phyloP scores from a whole-genome alignment of 2,329 filamentous ascomycete species.

The Thermoascus crustaceus region DNA sequence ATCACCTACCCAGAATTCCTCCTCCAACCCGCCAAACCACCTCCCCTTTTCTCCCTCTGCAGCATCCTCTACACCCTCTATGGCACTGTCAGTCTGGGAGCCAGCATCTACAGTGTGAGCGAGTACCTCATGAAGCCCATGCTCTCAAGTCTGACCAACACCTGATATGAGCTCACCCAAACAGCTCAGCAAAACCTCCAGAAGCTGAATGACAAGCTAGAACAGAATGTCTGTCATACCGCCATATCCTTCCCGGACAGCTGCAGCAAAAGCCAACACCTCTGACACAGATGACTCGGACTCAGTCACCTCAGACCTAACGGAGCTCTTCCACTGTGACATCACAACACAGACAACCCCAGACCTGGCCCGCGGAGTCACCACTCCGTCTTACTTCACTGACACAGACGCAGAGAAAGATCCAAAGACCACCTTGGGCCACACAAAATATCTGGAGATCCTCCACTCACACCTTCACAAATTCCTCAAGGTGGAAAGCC shows the following conservation, averaged over 20 bases:
- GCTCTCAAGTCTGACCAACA: slow-evolving; percentile 44
- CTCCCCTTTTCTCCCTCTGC: slow-evolving; percentile 52
- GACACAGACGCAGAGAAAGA: slow-evolving; percentile 11
- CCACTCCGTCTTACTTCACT: slow-evolving; percentile 12
- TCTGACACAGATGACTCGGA: slow-evolving; percentile 29
- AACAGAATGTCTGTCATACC: slow-evolving; percentile 44
- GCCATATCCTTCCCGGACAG: slow-evolving; percentile 13
- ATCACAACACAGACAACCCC: slow-evolving; percentile 55
- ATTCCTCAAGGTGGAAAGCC: slow-evolving; percentile 33
- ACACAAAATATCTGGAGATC: slow-evolving; percentile 41
- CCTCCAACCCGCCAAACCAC: slow-evolving; percentile 49
- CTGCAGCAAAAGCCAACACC: slow-evolving; percentile 18
- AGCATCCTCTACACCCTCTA: slow-evolving; percentile 51
- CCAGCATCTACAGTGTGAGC: slow-evolving; percentile 50
- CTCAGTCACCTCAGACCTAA: slow-evolving; percentile 49
- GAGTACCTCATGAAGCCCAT: slow-evolving; percentile 54
- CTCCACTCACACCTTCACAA: slow-evolving; percentile 46
- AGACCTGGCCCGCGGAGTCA: slow-evolving; percentile 16
- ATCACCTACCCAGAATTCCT: slow-evolving; percentile 62
- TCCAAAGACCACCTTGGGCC: slow-evolving; percentile 22
- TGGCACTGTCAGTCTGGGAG: slow-evolving; percentile 46
- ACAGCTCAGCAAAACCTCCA: slow-evolving; percentile 46
- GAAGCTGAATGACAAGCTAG: slow-evolving; percentile 49
- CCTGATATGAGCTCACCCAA: slow-evolving; percentile 50
- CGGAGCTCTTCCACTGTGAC: slow-evolving; percentile 56